Base-by-base conservation (phyloP, 768 basidiomycete genomes). In the Tylopilus subfusipes region DNA sequence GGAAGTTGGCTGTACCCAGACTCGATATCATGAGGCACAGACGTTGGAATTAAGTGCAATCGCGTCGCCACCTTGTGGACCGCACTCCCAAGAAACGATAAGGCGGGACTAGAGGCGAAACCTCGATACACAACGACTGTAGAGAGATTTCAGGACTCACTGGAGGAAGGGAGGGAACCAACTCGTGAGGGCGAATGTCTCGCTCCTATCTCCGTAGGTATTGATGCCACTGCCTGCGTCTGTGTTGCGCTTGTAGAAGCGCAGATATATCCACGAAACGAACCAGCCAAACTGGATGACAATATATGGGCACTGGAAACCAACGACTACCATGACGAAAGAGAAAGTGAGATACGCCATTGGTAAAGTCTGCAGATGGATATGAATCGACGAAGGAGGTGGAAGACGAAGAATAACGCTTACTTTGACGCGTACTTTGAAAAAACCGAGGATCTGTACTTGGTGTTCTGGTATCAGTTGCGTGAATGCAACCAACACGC, bases 251-350 rank as follows among this genome's bases (percentile, higher is more conserved):
- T 98, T 98, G 79, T 98, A 93, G 77, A 99, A 98, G 34, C 97
- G 85, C 31, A 99, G 82, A 73, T 97, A 99, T 50, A 91, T 79
- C 90, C 93, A 99, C 30, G 89, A 82, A 9, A 94, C 90, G 53
- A 97, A 88, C 93, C 96, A 99, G n/a, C 96, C 97, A 69, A 98
- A 99, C 67, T 99, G 97, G 59, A 98, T 94, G 65, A 94, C 75
- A 48, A 95, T 92, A 77, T 84, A 96, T 16, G 93, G 93, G 53
- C 84, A 87, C 68, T 93, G 93, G 73, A 86, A 86, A 21, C 93
- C 93, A 42, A 93, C 54, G 45, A 96, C 60, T 58, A 85, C 88
- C 73, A 93, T 77, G 25, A 97, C 80, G 55, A 89, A 93, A 11
- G 95, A 98, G 53, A 98, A 72, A 2, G 90, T 88, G 55, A 98